Evolutionary conservation across 106 monocot genomes (phyloP), one percentile per base, ranked within the genome.

Genomic region (Apostasia shenzhenica): DNA sequence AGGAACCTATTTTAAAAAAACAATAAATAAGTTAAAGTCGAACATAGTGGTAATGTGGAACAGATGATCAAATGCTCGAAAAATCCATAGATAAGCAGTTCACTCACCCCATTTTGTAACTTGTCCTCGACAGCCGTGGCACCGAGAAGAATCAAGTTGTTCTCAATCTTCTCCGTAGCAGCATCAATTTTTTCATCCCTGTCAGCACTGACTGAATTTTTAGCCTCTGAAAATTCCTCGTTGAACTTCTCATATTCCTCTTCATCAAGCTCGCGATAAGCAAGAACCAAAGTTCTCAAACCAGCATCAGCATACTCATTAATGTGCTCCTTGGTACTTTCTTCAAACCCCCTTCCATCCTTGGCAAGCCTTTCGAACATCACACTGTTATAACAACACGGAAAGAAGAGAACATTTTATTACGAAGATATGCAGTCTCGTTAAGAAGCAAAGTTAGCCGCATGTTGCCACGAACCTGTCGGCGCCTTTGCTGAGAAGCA

Each of bases 51-150:
- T 47, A 14, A 2, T 39, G 1, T 52, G 52, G 7, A 45, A 5
- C 55, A 48, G 37, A 70, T 57, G 57, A 13, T 13, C n/a, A 13
- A 43, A 55, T 4, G 9, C 55, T 14, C 1, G 7, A 70, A 43
- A 52, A 45, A 43, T 41, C 41, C 42, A 7, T 12, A 69, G 14
- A 68, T 14, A 26, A 26, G 26, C 26, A 26, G 58, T 61, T 37
- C 56, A 73, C 82, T 37, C 50, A 97, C 95, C 86, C 95, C 95
- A 79, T 89, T 81, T 61, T 97, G 95, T 42, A 97, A 79, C 67
- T 92, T 97, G 75, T 97, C 95, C 70, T 97, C 95, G 46, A 97
- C 95, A 70, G 92, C 95, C 6, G 95, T 97, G 38, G 89, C 86
- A 64, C 92, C 95, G 70, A 92, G 86, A 81, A 92, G 83, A 78